Conservation (phyloP, 257 asterid genomes). For the Solanum commersonii region DNA sequence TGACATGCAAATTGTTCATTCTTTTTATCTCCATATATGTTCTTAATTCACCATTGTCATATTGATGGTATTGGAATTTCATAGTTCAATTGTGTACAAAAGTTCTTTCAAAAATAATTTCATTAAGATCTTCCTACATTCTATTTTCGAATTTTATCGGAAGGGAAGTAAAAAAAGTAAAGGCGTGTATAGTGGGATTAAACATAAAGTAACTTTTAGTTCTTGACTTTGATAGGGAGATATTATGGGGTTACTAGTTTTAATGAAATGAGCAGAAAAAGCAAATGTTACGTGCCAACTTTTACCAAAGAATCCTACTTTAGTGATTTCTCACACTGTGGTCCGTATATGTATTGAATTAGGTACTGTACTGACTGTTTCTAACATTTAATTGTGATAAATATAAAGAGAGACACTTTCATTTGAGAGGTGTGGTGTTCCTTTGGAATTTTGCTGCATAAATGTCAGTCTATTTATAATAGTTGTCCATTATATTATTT, state of each 20-base stretch:
- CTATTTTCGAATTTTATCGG: too few species aligned
- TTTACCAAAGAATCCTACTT: constrained; percentile 23
- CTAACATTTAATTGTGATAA: background rate
- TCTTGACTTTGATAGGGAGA: background rate
- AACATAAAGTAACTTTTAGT: background rate
- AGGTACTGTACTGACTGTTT: background rate
- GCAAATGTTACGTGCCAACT: constrained; percentile 17
- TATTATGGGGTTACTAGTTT: background rate
- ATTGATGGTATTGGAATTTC: background rate
- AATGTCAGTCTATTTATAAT: too few species aligned
- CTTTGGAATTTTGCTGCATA: background rate
- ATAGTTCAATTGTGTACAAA: background rate
- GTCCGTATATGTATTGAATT: constrained; percentile 10
- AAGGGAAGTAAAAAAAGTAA: background rate
- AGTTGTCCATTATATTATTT: too few species aligned
- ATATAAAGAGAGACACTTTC: background rate
- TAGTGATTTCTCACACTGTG: constrained; percentile 15
- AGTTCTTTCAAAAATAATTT: too few species aligned
- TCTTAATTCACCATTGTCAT: background rate
- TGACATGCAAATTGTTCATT: constrained; percentile 22
- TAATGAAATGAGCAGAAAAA: background rate
- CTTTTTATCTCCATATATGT: constrained; percentile 7
- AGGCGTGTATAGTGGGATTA: background rate
- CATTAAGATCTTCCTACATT: too few species aligned
- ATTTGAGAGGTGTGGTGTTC: background rate